Evolutionary conservation across 140 eudicot species (phyloP), one percentile per base, ranked within the genome.

Genomic region (Flaveria floridana): DNA sequence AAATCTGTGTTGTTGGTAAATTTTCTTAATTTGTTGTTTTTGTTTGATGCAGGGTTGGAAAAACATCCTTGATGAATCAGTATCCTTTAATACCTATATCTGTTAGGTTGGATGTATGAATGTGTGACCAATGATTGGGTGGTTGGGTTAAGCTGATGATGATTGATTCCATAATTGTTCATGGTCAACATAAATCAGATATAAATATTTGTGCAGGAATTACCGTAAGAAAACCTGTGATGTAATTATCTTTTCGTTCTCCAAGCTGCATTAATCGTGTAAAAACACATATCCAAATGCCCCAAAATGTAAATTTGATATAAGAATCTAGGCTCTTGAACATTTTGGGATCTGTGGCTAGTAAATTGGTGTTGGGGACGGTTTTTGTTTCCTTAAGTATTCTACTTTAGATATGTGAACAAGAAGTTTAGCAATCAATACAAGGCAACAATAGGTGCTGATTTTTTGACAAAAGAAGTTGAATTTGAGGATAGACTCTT

Each of bases 391-490:
- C 70, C 81, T 80, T 81, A 16, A 74, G 20, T 42, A 6, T 65
- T 59, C 28, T 25, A 62, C 74, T 68, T 70, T 77, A 85, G 95
- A 86, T 88, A 88, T 77, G 95, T 88, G 7, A 88, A 85, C 81
- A 88, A 84, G 81, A 88, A 88, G 84, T 88, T 88, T 62, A 88
- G 90, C 80, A 85, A 79, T 81, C 95, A 88, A 41, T 88, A 88
- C 85, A 88, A 88, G 88, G 95, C 95, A 10, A 88, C 95, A 7
- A 88, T 88, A 8, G 95, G 95, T 59, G 95, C 95, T n/a, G 95
- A 88, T 79, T 88, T 88, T 85, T 79, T 88, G 90, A 88, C 95
- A 14, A 88, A 88, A 78, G 95, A 88, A 80, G 88, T 88, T 61
- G 88, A 88, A 69, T 88, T 88, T 71, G 95, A 88, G 74, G 95